Conservation (phyloP, 2,329 filamentous ascomycete species). For the Mycosphaerella arachidis region DNA sequence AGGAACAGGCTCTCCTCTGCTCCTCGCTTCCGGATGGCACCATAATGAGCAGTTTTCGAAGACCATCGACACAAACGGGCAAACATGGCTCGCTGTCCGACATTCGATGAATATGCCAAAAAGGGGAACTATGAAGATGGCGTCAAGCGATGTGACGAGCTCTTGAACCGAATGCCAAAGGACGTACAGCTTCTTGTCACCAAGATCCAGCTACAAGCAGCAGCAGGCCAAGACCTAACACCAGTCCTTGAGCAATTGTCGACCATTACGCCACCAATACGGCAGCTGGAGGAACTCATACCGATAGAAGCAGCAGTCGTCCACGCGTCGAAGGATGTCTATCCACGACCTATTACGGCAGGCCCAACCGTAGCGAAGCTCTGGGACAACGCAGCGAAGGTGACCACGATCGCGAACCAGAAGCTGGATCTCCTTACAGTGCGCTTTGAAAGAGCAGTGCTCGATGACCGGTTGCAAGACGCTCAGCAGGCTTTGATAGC, state of each 20-base stretch:
- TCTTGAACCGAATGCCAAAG: constrained; percentile 28
- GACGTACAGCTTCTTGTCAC: constrained; percentile 28
- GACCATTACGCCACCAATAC: constrained; percentile 23
- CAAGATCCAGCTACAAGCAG: constrained; percentile 30
- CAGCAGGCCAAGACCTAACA: constrained; percentile 17
- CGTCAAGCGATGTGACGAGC: constrained; percentile 31
- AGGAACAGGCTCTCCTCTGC: neutral
- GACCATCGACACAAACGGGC: neutral
- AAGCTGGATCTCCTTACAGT: constrained; percentile 27
- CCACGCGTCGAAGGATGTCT: constrained; percentile 22
- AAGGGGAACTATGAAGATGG: constrained; percentile 29
- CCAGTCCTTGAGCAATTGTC: constrained; percentile 25
- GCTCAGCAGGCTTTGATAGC: constrained; percentile 34
- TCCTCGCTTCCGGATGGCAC: neutral
- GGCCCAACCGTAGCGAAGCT: constrained; percentile 30
- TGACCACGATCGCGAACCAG: constrained; percentile 17
- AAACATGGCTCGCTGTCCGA: constrained; percentile 33
- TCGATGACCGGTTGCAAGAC: constrained; percentile 30
- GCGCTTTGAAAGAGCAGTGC: constrained; percentile 29
- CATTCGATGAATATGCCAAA: constrained; percentile 30
- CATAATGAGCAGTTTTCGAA: neutral
- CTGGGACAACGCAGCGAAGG: constrained; percentile 31
- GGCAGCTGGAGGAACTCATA: constrained; percentile 26
- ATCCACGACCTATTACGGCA: constrained; percentile 23
- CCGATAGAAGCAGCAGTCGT: constrained; percentile 29